phyloP scores from a whole-genome alignment of 495 filamentous ascomycete genomes.

The Tricharina praecox region DNA sequence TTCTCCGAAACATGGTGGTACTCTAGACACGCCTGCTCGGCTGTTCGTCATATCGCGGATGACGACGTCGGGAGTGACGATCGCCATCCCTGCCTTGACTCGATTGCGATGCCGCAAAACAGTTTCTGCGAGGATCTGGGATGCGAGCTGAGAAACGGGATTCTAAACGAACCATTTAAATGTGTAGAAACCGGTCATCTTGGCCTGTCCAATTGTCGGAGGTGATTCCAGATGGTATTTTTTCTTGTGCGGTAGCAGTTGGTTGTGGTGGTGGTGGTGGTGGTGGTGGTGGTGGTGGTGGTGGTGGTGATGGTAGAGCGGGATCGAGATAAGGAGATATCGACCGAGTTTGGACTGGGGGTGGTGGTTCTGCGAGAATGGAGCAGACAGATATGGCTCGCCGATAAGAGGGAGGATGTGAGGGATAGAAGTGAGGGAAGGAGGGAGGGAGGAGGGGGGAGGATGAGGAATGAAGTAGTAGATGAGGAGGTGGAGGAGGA shows the following conservation, averaged over 20 bases:
- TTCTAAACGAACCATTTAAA: conserved; percentile 12
- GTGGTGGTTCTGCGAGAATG: too few species aligned
- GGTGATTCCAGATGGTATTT: neutral
- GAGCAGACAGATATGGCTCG: too few species aligned
- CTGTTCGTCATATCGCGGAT: neutral
- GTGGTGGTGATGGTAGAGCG: too few species aligned
- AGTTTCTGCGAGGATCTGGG: too few species aligned
- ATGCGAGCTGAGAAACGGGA: too few species aligned
- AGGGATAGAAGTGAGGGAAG: neutral
- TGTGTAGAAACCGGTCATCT: conserved; percentile 15
- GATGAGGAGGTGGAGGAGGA: too few species aligned
- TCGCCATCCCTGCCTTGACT: conserved; percentile 9
- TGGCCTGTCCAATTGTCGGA: neutral
- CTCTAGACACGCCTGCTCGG: neutral
- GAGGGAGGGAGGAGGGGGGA: neutral
- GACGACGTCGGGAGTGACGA: neutral
- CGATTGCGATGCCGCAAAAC: too few species aligned
- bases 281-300: too few species aligned
- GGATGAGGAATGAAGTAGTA: neutral
- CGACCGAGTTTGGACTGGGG: too few species aligned
- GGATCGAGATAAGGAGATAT: too few species aligned
- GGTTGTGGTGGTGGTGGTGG: too few species aligned
- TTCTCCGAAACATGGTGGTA: too few species aligned
- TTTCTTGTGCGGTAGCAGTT: neutral
- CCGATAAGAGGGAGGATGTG: neutral